A percentile compares a stretch with the other conserved stretches of the same genome.
Evolutionary conservation across 768 basidiomycete genomes (phyloP).

Genomic region (Boletus huronensis): DNA sequence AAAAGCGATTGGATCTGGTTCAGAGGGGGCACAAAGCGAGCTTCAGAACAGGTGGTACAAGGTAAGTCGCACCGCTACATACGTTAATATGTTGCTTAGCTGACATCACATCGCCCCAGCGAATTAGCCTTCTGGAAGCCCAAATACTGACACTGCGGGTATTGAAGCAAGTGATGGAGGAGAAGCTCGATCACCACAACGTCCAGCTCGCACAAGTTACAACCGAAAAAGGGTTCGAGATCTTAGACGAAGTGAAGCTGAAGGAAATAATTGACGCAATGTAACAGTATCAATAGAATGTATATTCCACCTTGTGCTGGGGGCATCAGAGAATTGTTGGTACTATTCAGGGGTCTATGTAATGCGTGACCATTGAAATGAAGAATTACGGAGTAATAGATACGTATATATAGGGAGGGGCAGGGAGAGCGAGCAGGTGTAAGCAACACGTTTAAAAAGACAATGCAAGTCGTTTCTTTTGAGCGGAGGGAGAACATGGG

Average conservation of each 20-base stretch:
- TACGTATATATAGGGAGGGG: conserved; percentile 22
- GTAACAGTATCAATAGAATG: conserved; percentile 39
- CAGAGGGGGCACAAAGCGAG: conserved; percentile 95
- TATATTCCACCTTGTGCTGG: conserved; percentile 9
- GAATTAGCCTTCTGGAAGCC: conserved; percentile 88
- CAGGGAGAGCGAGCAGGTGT: neutral
- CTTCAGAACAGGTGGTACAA: conserved; percentile 97
- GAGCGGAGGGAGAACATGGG: conserved; percentile 4
- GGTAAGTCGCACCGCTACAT: conserved; percentile 41
- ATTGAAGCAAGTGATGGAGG: conserved; percentile 99
- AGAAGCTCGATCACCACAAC: conserved; percentile 98
- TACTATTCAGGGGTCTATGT: conserved; percentile 2
- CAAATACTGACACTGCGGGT: conserved; percentile 83
- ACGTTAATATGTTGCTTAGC: neutral
- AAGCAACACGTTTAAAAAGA: conserved; percentile 9
- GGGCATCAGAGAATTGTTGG: neutral
- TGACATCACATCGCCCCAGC: conserved; percentile 43
- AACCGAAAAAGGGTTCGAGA: conserved; percentile 77
- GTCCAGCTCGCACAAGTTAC: conserved; percentile 98
- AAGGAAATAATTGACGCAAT: conserved; percentile 84
- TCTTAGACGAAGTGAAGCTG: conserved; percentile 74
- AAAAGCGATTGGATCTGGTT: conserved; percentile 97
- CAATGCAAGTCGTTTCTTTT: conserved; percentile 12
- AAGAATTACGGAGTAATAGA: conserved; percentile 18
- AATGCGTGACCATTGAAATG: conserved; percentile 2